These are phyloP conservation scores for Monosporozyma unispora DNA, from an alignment of 805 yeast genomes.

Conservation along the genomic window DNA sequence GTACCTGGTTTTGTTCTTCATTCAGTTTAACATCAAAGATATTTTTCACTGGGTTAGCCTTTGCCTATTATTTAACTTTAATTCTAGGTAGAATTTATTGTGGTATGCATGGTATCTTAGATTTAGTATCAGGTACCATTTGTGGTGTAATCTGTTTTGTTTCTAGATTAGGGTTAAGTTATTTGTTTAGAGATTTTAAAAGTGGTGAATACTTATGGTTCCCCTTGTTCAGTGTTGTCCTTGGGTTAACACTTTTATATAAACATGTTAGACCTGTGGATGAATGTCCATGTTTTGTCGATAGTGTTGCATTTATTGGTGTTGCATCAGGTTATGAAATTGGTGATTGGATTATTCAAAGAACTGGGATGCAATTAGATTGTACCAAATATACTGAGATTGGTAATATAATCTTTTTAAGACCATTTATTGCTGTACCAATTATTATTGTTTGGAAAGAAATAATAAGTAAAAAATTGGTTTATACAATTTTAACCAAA, in stretches of 20 bases:
- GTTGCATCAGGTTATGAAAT: conserved; percentile 73
- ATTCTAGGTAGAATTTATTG: conserved; percentile 81
- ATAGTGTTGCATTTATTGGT: conserved; percentile 87
- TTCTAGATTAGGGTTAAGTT: conserved; percentile 34
- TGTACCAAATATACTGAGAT: conserved; percentile 7
- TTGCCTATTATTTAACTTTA: conserved; percentile 52
- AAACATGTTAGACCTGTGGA: conserved; percentile 84
- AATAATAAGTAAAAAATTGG: conserved; percentile 53
- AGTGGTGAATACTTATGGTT: conserved; percentile 23
- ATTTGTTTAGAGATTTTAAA: conserved; percentile 35
- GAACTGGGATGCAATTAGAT: conserved; percentile 5
- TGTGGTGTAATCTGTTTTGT: conserved; percentile 51
- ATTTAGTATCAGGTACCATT: conserved; percentile 53
- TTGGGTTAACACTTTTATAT: conserved; percentile 46
- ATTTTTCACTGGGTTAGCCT: conserved; percentile 13
- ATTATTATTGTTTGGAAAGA: conserved; percentile 65
- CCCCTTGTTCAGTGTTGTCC: conserved; percentile 33
- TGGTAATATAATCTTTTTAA: conserved; percentile 33
- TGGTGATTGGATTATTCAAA: conserved; percentile 43
- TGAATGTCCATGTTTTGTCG: conserved; percentile 94
- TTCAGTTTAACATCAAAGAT: conserved; percentile 2
- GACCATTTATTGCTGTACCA: conserved; percentile 57
- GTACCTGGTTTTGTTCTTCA: conserved; percentile 9
- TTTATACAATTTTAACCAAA: conserved; percentile 39
- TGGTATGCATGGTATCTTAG: conserved; percentile 95